Percentiles rank a stretch among this genome's conserved stretches.
phyloP scores from a whole-genome alignment of 179 eudicot genomes.

The Sideroxylon spinosum region DNA sequence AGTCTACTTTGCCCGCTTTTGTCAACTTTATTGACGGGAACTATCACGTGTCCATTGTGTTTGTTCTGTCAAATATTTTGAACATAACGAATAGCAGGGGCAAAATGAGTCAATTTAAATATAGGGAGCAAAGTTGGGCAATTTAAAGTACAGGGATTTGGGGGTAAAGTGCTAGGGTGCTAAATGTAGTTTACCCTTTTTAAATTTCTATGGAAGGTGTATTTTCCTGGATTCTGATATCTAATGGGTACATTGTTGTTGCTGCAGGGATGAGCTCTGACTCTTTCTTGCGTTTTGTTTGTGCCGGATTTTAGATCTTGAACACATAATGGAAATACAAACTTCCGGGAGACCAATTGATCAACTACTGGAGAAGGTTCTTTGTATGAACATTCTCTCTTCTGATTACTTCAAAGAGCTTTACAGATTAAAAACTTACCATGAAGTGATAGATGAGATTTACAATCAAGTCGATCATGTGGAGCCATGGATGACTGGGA shows the following conservation, averaged over 20 bases:
- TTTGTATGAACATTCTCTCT: conserved; percentile 91
- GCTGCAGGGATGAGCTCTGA: background rate
- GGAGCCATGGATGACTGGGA: conserved; percentile 99
- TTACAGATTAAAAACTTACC: conserved; percentile 74
- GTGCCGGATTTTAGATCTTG: background rate
- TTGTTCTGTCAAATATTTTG: too few relatives aligned
- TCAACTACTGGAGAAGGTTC: conserved; percentile 77
- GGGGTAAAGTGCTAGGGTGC: too few relatives aligned
- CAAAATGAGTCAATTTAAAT: too few relatives aligned
- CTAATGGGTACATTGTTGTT: background rate
- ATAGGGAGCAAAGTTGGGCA: too few relatives aligned
- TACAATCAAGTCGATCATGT: conserved; percentile 95
- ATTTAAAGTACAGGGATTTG: too few relatives aligned
- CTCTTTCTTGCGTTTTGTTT: background rate
- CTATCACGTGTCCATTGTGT: too few relatives aligned
- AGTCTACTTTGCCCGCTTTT: too few relatives aligned
- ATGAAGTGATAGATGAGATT: conserved; percentile 93
- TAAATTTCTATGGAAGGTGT: background rate
- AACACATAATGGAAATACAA: conserved; percentile 55
- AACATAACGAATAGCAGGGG: too few relatives aligned
- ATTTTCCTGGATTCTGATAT: background rate
- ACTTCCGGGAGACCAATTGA: conserved; percentile 77
- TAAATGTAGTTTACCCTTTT: too few relatives aligned
- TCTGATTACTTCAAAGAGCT: conserved; percentile 97
- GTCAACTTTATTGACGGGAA: too few relatives aligned